Evolutionary conservation across 352 stramenopile species (phyloP), one percentile per base, ranked within the genome.

Genomic region (Globisporangium abappressorium): DNA sequence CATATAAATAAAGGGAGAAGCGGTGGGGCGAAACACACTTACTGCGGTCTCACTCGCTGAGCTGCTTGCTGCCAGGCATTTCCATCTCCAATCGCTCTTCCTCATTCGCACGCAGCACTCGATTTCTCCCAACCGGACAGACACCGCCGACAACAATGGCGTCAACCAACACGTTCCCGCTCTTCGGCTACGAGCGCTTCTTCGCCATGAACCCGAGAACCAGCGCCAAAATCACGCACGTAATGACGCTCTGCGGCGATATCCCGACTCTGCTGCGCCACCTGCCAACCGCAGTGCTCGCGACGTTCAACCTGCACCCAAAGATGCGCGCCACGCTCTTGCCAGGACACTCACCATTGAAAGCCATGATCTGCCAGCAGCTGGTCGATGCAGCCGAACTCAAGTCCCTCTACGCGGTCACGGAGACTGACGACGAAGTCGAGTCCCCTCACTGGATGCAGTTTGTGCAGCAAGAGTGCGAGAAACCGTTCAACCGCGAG

Each of bases 121-220:
- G 14, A 18, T 20, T 15, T 38, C 55, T 28, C 30, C 30, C 11
- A 24, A 36, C 2, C 14, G 8, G 11, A 3, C 15, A 26, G 12
- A 41, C n/a, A 59, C 14, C 22, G n/a, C 14, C 22, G n/a, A 30
- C 9, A 28, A 33, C 49, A 28, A 78, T 78, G 76, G 61, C 68
- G 9, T 66, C 76, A n/a, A 49, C 41, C 53, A 66, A 68, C 2
- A 84, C 79, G 47, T 81, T 88, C 55, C 71, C 73, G n/a, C 75
- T 90, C 4, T 79, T 85, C 41, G 80, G 82, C 57, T 90, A 90
- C 54, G 82, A 90, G 72, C 78, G 82, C 49, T 90, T 90, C 73
- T 88, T 84, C 63, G 76, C 82, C 18, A 90, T 90, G 82, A 66
- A 85, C 22, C 73, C 76, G 15, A 41, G 28, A 30, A 69, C 73